These are phyloP conservation scores for Phytophthora tubulina DNA, from an alignment of 352 stramenopile genomes.

Conservation along the genomic window DNA sequence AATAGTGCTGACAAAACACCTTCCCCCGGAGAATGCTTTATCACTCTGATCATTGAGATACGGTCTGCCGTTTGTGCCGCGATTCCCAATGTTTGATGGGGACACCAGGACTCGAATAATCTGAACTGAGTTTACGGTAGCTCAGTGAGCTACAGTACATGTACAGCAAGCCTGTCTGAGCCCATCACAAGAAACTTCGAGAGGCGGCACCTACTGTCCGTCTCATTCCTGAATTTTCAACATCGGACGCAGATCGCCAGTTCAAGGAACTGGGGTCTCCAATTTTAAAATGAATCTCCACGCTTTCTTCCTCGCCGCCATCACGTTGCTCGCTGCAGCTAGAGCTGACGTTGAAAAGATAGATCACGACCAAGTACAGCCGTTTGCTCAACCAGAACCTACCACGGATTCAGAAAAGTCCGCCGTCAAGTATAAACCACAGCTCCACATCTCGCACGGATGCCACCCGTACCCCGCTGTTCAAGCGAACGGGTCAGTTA, in stretches of 20 bases:
- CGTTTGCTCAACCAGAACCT: constrained; percentile 10
- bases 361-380: constrained; percentile 15
- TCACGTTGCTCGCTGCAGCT: background rate
- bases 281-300: background rate
- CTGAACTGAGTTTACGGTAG: too few species aligned
- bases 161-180: too few species aligned
- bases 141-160: too few species aligned
- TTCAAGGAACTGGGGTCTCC: too few species aligned
- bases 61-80: too few species aligned
- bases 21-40: too few species aligned
- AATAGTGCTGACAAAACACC: too few species aligned
- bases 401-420: constrained; percentile 19
- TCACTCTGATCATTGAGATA: too few species aligned
- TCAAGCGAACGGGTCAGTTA: constrained; percentile 9
- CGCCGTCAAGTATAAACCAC: constrained; percentile 17
- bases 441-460: constrained; percentile 18
- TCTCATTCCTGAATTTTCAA: background rate
- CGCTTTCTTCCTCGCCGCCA: background rate
- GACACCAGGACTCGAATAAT: too few species aligned
- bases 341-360: background rate
- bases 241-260: background rate
- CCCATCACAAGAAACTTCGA: too few species aligned
- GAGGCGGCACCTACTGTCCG: too few species aligned
- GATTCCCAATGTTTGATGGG: too few species aligned
- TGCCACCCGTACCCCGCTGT: constrained; percentile 25